Evolutionary conservation across 2,329 filamentous ascomycete genomes (phyloP).

Genomic region (Neophaeococcomyces aloes): DNA sequence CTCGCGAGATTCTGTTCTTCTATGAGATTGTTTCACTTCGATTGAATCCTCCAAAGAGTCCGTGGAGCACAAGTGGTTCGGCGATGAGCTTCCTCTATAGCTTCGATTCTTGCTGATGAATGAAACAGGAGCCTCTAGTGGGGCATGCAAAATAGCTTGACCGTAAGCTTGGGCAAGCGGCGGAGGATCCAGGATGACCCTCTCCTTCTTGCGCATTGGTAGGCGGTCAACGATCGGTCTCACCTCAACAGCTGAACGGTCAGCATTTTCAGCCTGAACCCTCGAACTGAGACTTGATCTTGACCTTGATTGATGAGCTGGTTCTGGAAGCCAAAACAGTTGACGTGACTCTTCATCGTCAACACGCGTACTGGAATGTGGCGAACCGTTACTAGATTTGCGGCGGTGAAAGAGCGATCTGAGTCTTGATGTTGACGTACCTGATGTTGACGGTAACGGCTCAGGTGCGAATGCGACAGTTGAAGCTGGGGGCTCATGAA

Average conservation of each 20-base stretch:
- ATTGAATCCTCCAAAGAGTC: not conserved
- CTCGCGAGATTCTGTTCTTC: conserved; percentile 1
- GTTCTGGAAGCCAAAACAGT: too few species aligned
- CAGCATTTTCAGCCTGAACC: not conserved
- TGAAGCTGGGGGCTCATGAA: not conserved
- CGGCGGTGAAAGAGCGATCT: not conserved
- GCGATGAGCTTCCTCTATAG: not conserved
- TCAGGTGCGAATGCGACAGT: too few species aligned
- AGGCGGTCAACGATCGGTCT: not conserved
- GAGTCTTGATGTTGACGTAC: conserved; percentile 2
- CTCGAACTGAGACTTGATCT: not conserved
- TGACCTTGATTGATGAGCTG: not conserved
- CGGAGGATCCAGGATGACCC: conserved; percentile 42
- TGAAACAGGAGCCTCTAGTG: conserved; percentile 49
- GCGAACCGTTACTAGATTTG: not conserved
- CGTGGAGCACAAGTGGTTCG: not conserved
- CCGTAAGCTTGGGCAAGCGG: conserved; percentile 81
- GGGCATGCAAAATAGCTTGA: conserved; percentile 66
- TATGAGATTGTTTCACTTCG: conserved; percentile 4
- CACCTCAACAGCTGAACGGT: not conserved
- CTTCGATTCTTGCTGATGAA: not conserved
- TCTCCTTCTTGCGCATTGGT: not conserved
- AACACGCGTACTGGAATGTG: not conserved
- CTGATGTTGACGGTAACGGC: not conserved
- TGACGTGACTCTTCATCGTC: not conserved